These are phyloP conservation scores for Pseudocercospora fijiensis DNA, from an alignment of 2,329 filamentous ascomycete species.

Conservation along the genomic window DNA sequence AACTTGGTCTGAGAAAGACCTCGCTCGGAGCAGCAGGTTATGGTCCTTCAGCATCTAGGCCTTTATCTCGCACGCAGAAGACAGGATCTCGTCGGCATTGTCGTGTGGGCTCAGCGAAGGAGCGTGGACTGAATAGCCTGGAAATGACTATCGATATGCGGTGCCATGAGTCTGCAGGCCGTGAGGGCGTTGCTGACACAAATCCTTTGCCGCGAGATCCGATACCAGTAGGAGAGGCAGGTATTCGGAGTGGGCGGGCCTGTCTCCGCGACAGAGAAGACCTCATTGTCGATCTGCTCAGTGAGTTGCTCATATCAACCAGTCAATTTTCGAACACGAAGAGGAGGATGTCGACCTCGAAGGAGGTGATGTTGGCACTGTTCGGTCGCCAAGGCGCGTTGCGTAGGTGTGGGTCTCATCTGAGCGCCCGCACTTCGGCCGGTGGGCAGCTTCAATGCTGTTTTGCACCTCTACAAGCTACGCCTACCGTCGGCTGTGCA, in stretches of 20 bases:
- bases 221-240: neutral
- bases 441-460: neutral
- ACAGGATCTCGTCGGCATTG: neutral
- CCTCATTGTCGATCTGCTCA: neutral
- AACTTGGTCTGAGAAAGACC: neutral
- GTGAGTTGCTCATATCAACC: neutral
- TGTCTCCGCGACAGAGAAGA: neutral
- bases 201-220: conserved; percentile 4
- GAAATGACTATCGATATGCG: neutral
- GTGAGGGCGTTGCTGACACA: conserved; percentile 1
- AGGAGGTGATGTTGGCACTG: neutral
- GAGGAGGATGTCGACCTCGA: neutral
- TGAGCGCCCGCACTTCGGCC: neutral
- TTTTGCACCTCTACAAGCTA: neutral
- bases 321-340: neutral
- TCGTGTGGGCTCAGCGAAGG: neutral
- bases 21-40: neutral
- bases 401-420: neutral
- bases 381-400: neutral
- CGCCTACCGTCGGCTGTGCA: neutral
- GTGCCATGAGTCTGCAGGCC: neutral
- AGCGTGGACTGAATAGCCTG: neutral
- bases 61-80: too few relatives aligned
- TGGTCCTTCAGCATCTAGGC: neutral
- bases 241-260: neutral